These are phyloP conservation scores for Candolleomyces aberdarensis DNA, from an alignment of 768 basidiomycete species.

Conservation along the genomic window DNA sequence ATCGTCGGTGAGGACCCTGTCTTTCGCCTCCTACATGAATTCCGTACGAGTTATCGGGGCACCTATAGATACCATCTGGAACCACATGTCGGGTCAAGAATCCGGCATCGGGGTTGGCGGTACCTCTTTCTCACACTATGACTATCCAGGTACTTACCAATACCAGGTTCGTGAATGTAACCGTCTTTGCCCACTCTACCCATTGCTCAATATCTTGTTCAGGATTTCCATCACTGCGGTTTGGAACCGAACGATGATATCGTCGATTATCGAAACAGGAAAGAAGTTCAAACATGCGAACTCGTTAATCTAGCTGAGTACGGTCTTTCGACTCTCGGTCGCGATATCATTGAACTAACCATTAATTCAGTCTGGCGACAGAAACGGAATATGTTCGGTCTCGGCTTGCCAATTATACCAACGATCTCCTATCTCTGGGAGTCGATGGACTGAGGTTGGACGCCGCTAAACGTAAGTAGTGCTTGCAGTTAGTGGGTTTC, in stretches of 20 bases:
- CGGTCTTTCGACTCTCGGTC: conserved; percentile 11
- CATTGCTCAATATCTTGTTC: conserved; percentile 37
- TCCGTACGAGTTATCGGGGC: no score
- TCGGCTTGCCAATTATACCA: conserved; percentile 51
- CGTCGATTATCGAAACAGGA: conserved; percentile 47
- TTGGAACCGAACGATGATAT: conserved; percentile 50
- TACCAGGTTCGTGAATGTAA: conserved; percentile 29
- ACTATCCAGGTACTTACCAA: conserved; percentile 48
- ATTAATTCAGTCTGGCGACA: conserved; percentile 48
- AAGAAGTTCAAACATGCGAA: conserved; percentile 58
- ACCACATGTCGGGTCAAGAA: conserved; percentile 59
- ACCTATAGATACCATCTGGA: conserved; percentile 50
- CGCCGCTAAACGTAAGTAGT: conserved; percentile 55
- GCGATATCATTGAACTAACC: not conserved
- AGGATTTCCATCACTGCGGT: conserved; percentile 67
- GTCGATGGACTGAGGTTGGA: conserved; percentile 62
- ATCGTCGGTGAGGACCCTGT: conserved; percentile 39
- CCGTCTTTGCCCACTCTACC: not conserved
- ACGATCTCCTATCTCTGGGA: conserved; percentile 60
- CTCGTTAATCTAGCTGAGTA: conserved; percentile 52
- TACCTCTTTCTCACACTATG: conserved; percentile 51
- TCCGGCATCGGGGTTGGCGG: conserved; percentile 50
- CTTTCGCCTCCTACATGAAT: not conserved
- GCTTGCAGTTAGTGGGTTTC: not conserved
- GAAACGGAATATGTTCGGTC: conserved; percentile 58